These are phyloP conservation scores for Parasitella parasitica DNA, from an alignment of 371 early-diverging fungal genomes.

Conservation along the genomic window DNA sequence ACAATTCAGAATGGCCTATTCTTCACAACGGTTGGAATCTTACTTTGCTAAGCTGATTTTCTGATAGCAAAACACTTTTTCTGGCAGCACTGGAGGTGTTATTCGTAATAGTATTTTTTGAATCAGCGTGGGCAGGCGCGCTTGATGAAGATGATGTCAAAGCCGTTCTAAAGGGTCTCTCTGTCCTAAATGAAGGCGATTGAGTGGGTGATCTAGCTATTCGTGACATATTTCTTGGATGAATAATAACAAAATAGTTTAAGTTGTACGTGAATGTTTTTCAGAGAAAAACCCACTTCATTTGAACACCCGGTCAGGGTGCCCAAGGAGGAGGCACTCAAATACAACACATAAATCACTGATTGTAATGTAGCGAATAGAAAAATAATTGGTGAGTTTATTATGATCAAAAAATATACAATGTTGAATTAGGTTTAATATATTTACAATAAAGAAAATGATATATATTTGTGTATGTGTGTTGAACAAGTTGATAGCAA, in stretches of 20 bases:
- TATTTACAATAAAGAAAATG: background rate
- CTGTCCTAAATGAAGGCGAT: constrained; percentile 15
- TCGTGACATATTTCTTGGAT: constrained; percentile 13
- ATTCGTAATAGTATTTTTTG: background rate
- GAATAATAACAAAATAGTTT: background rate
- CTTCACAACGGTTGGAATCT: background rate
- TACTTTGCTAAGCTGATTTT: constrained; percentile 45
- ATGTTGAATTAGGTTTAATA: constrained; percentile 5
- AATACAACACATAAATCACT: no score
- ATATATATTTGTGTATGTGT: background rate
- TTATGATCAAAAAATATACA: background rate
- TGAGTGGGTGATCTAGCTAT: constrained; percentile 10
- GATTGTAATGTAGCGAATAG: no score
- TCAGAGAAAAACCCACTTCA: no score
- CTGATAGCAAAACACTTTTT: constrained; percentile 31
- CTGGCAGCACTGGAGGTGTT: background rate
- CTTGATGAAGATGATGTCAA: background rate
- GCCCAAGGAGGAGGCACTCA: no score
- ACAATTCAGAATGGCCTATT: no score
- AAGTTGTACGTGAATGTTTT: no score
- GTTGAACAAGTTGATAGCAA: background rate
- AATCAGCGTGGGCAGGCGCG: background rate
- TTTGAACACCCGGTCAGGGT: no score
- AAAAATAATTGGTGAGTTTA: no score
- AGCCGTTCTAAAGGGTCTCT: constrained; percentile 14